Evolutionary conservation across 305 asterid genomes (phyloP).

Genomic region (Striga hermonthica): DNA sequence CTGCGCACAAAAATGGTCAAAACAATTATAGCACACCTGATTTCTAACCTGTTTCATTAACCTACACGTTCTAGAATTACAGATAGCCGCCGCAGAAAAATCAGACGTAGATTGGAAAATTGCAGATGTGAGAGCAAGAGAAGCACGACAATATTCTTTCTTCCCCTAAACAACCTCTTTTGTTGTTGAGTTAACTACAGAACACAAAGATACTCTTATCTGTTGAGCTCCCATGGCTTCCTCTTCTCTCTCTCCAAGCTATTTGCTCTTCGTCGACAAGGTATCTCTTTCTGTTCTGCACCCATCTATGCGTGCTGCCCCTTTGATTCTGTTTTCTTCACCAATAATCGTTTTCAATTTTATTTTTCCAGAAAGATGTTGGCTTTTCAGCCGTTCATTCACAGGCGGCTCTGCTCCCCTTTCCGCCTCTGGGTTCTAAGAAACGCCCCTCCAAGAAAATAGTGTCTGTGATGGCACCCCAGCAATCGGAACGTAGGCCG

Average conservation of each 20-base stretch:
- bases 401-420: conserved; percentile 42
- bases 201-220: neutral
- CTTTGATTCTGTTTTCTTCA: neutral
- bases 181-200: neutral
- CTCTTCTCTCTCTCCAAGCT: conserved; percentile 39
- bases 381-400: conserved; percentile 45
- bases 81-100: neutral
- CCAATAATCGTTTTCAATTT: neutral
- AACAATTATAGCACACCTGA: too few species aligned
- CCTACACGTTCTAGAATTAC: too few species aligned
- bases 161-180: neutral
- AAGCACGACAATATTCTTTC: neutral
- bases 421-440: conserved; percentile 37
- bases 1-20: too few species aligned
- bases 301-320: neutral
- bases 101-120: neutral
- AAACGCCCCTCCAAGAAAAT: conserved; percentile 51
- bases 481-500: conserved; percentile 73
- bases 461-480: conserved; percentile 74
- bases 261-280: conserved; percentile 39
- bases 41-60: too few species aligned
- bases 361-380: conserved; percentile 50
- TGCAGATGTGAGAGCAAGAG: too few species aligned
- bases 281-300: conserved; percentile 24
- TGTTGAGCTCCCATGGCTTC: conserved; percentile 40